Evolutionary conservation across 495 filamentous ascomycete species (phyloP).

Genomic region (Penicillium steckii): DNA sequence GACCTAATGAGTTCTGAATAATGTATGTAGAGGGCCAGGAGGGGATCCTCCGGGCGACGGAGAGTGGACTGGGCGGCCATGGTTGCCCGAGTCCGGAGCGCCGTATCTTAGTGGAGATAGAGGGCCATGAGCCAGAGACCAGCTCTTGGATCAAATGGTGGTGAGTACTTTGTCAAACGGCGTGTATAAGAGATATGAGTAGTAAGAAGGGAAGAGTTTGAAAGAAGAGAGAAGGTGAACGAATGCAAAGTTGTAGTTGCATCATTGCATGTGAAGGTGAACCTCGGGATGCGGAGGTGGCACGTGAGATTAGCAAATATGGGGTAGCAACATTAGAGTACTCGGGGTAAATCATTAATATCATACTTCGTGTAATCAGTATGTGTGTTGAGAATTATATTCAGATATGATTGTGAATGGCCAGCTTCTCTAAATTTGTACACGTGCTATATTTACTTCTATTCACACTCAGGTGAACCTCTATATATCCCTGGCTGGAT

Average conservation of each 20-base stretch:
- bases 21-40: slow-evolving; percentile 64
- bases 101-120: slow-evolving; percentile 2
- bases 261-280: slow-evolving; percentile 39
- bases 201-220: not conserved
- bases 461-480: no score
- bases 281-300: slow-evolving; percentile 28
- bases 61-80: slow-evolving; percentile 92
- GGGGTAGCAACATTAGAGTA: not conserved
- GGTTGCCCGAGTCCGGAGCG: slow-evolving; percentile 13
- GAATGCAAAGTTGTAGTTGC: slow-evolving; percentile 17
- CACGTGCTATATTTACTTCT: no score
- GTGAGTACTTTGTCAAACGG: not conserved
- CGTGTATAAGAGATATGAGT: not conserved
- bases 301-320: slow-evolving; percentile 27
- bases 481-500: no score
- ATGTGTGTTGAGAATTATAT: no score
- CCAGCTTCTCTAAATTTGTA: no score
- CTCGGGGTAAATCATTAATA: no score
- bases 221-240: slow-evolving; percentile 7
- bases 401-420: no score
- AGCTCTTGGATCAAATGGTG: not conserved
- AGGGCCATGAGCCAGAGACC: slow-evolving; percentile 16
- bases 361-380: no score
- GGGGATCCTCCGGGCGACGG: slow-evolving; percentile 64
- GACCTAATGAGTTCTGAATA: slow-evolving; percentile 62